A percentile compares a stretch with the other conserved stretches of the same genome.
These are phyloP conservation scores for Amoebophrya sp. DNA, from an alignment of 169 alveolate genomes.

Conservation along the genomic window DNA sequence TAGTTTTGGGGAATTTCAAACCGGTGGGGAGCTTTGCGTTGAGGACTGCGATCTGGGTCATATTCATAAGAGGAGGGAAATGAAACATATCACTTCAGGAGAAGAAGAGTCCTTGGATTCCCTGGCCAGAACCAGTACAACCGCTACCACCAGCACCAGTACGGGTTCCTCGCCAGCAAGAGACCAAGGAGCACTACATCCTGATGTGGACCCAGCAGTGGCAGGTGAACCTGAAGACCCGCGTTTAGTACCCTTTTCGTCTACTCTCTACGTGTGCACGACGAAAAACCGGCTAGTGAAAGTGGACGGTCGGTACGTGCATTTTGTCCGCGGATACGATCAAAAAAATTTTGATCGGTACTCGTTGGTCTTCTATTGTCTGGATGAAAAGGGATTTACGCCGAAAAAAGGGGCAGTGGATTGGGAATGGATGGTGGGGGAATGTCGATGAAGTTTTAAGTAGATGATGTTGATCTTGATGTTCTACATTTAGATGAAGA, in stretches of 20 bases:
- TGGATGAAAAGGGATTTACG: neutral
- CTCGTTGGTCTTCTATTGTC: neutral
- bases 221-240: neutral
- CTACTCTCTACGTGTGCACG: neutral
- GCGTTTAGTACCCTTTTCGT: neutral
- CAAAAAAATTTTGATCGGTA: neutral
- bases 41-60: conserved; percentile 21
- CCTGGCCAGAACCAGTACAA: too few species aligned
- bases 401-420: neutral
- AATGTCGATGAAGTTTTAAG: too few species aligned
- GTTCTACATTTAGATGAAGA: too few species aligned
- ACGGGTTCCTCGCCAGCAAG: neutral
- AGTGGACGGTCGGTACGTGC: conserved; percentile 40
- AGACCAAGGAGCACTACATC: too few species aligned
- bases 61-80: too few species aligned
- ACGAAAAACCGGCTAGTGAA: conserved; percentile 39
- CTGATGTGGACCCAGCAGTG: too few species aligned
- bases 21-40: conserved; percentile 38
- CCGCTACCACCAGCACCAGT: neutral
- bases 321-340: conserved; percentile 37
- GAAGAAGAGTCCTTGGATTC: too few species aligned
- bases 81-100: too few species aligned
- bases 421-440: neutral
- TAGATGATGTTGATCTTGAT: too few species aligned
- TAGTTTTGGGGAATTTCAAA: conserved; percentile 29